phyloP scores from a whole-genome alignment of 2,329 filamentous ascomycete species.

The Pseudogymnoascus sp. region DNA sequence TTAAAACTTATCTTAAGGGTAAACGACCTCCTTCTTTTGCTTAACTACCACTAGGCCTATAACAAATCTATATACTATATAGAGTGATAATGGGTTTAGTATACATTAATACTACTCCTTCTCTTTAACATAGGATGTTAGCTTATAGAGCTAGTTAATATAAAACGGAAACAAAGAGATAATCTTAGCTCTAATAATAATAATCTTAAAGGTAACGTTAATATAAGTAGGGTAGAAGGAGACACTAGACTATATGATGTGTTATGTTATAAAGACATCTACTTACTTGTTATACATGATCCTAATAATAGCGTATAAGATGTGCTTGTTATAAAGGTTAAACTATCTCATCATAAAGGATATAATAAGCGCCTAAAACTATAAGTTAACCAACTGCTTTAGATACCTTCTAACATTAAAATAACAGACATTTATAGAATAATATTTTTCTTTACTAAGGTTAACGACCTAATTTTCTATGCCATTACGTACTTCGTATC shows the following conservation, averaged over 20 bases:
- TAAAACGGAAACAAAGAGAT: slow-evolving; percentile 12
- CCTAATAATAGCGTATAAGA: slow-evolving; percentile 8
- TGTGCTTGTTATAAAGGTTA: slow-evolving; percentile 9
- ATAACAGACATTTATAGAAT: slow-evolving; percentile 11
- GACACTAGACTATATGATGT: background rate
- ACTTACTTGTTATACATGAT: slow-evolving; percentile 12
- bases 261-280: slow-evolving; percentile 12
- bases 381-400: slow-evolving; percentile 11
- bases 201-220: background rate
- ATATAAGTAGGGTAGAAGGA: background rate
- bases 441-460: slow-evolving; percentile 19
- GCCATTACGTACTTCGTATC: slow-evolving; percentile 15
- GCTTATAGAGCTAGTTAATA: slow-evolving; percentile 19
- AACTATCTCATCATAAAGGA: slow-evolving; percentile 16
- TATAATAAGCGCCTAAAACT: slow-evolving; percentile 14
- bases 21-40: slow-evolving; percentile 19
- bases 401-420: slow-evolving; percentile 4
- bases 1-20: slow-evolving; percentile 16
- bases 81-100: slow-evolving; percentile 15
- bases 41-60: slow-evolving; percentile 15
- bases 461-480: slow-evolving; percentile 17
- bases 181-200: slow-evolving; percentile 8
- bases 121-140: slow-evolving; percentile 17
- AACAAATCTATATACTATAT: slow-evolving; percentile 20
- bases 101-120: slow-evolving; percentile 14